A percentile compares a stretch with the other conserved stretches of the same genome.
phyloP scores from a whole-genome alignment of 2,329 filamentous ascomycete species.

The Fusarium beomiforme region DNA sequence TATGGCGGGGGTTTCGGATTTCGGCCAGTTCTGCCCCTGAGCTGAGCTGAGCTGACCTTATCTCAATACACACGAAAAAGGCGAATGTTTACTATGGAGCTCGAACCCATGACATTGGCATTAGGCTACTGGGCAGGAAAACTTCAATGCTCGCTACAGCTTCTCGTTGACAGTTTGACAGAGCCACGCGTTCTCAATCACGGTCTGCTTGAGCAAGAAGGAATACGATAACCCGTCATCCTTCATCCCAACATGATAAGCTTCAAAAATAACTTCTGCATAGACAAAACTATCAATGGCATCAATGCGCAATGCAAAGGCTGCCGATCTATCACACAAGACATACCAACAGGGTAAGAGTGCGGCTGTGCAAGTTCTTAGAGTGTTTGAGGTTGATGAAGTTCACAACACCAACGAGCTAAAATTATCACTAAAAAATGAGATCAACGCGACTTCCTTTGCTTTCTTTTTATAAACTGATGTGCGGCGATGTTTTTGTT shows the following conservation, averaged over 20 bases:
- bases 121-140: not conserved
- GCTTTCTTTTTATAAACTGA: not conserved
- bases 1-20: not conserved
- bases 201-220: not conserved
- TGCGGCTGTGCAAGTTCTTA: not conserved
- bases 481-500: not conserved
- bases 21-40: not conserved
- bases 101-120: not conserved
- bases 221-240: not conserved
- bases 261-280: not conserved
- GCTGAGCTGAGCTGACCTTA: slow-evolving; percentile 3
- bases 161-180: not conserved
- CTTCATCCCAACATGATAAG: not conserved
- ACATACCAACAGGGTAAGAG: not conserved
- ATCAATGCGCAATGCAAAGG: not conserved
- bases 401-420: not conserved
- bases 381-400: not conserved
- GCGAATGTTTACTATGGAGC: not conserved
- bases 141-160: not conserved
- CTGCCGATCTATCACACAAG: not conserved
- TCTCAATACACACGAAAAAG: not conserved
- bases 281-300: not conserved
- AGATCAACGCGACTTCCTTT: not conserved
- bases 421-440: not conserved
- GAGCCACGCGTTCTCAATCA: not conserved